Conservation (phyloP, 768 basidiomycete species). For the Tylopilus felleus region DNA sequence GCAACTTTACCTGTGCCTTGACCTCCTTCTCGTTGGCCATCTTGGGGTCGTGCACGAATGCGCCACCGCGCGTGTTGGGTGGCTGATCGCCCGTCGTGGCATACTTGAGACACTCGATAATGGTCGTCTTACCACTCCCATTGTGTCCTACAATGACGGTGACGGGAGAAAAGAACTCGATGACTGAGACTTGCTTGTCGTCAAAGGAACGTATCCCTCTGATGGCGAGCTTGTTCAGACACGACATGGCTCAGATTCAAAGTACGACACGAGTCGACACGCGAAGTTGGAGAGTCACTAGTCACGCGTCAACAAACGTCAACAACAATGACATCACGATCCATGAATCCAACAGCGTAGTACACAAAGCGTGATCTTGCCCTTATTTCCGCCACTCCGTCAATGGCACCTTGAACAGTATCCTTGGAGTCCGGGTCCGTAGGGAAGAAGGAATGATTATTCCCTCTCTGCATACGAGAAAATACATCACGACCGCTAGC, state of each 20-base stretch:
- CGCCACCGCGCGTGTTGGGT: slow-evolving; percentile 96
- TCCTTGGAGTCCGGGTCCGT: too few relatives aligned
- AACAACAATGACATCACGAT: too few relatives aligned
- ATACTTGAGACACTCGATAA: slow-evolving; percentile 99
- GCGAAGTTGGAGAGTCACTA: too few relatives aligned
- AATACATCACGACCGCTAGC: too few relatives aligned
- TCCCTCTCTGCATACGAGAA: too few relatives aligned
- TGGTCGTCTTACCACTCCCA: slow-evolving; percentile 97
- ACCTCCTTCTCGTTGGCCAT: slow-evolving; percentile 99
- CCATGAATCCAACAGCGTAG: too few relatives aligned
- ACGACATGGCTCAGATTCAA: slow-evolving; percentile 30
- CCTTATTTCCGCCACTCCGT: too few relatives aligned
- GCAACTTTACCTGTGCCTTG: slow-evolving; percentile 94
- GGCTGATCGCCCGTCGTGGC: slow-evolving; percentile 98
- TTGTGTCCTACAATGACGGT: slow-evolving; percentile 99
- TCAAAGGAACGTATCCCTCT: slow-evolving; percentile 95
- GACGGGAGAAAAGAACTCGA: slow-evolving; percentile 96
- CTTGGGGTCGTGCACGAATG: slow-evolving; percentile 97
- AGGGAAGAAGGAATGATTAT: too few relatives aligned
- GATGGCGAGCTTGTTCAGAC: slow-evolving; percentile 90
- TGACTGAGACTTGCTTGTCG: slow-evolving; percentile 88
- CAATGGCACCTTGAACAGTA: too few relatives aligned
- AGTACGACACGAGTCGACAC: too few relatives aligned
- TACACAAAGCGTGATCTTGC: too few relatives aligned
- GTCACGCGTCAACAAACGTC: too few relatives aligned